Conservation (phyloP, 345 rosid genomes). For the Citrus sp. region DNA sequence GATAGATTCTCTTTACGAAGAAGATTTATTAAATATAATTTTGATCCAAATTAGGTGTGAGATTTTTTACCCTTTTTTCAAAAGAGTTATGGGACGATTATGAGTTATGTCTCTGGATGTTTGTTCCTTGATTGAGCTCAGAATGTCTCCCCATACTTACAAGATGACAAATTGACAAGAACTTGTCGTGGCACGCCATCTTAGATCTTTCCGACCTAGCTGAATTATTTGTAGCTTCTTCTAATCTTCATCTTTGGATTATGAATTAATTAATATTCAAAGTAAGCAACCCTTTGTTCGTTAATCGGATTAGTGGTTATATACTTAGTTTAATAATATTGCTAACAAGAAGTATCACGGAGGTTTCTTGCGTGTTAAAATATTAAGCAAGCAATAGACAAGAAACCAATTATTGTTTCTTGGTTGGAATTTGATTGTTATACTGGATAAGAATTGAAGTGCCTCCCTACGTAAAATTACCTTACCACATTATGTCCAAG, state of each 20-base stretch:
- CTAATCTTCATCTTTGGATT: not conserved
- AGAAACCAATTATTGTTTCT: not conserved
- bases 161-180: not conserved
- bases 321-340: not conserved
- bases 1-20: constrained; percentile 1
- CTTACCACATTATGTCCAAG: not conserved
- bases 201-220: not conserved
- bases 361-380: not conserved
- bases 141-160: constrained; percentile 13
- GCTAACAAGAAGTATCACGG: not conserved
- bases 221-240: not conserved
- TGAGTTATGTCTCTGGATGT: constrained; percentile 7
- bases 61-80: not conserved
- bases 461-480: not conserved
- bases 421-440: not conserved
- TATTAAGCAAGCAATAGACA: not conserved
- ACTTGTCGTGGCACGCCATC: not conserved
- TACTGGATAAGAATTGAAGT: not conserved
- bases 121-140: not conserved
- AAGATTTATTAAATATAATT: not conserved
- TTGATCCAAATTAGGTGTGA: not conserved
- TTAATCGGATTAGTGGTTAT: not conserved
- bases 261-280: not conserved
- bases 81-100: constrained; percentile 15
- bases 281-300: no score